Percentiles rank a stretch among this genome's conserved stretches.
phyloP scores from a whole-genome alignment of 208 protist genomes.

The Leishmania braziliensis region DNA sequence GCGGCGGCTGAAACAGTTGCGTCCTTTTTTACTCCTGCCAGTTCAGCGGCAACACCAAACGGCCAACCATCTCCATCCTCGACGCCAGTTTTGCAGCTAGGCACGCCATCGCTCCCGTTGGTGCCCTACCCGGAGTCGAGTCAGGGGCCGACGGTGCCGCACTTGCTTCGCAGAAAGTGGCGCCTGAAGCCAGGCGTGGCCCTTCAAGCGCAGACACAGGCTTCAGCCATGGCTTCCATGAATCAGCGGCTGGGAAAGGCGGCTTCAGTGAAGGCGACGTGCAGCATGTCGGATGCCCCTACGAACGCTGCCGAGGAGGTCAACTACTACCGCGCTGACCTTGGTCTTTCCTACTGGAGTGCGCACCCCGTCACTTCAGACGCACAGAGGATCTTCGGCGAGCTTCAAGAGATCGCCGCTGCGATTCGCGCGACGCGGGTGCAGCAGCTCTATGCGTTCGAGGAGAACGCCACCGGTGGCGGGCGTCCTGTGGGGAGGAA shows the following conservation, averaged over 20 bases:
- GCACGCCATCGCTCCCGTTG: not conserved
- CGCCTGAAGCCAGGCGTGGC: slow-evolving; percentile 19
- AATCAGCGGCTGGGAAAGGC: slow-evolving; percentile 9
- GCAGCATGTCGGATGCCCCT: not conserved
- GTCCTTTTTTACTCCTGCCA: slow-evolving; percentile 16
- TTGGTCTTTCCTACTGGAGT: slow-evolving; percentile 41
- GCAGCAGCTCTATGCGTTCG: slow-evolving; percentile 18
- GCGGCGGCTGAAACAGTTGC: slow-evolving; percentile 7
- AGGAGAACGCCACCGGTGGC: not conserved
- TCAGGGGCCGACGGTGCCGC: not conserved
- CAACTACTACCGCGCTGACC: slow-evolving; percentile 34
- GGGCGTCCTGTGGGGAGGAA: not conserved
- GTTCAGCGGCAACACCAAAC: not conserved
- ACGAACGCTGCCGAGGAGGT: slow-evolving; percentile 6
- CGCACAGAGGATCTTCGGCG: slow-evolving; percentile 31
- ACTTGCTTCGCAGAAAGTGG: slow-evolving; percentile 22
- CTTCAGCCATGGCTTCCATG: slow-evolving; percentile 4
- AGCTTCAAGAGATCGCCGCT: slow-evolving; percentile 35
- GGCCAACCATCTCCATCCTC: not conserved
- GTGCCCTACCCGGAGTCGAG: not conserved
- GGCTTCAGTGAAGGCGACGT: not conserved
- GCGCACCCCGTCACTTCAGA: slow-evolving; percentile 35
- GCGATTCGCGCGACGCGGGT: slow-evolving; percentile 35
- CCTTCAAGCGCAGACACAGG: slow-evolving; percentile 5
- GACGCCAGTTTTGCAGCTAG: not conserved